Conservation (phyloP, 768 basidiomycete species). For the Amanita rimosa region DNA sequence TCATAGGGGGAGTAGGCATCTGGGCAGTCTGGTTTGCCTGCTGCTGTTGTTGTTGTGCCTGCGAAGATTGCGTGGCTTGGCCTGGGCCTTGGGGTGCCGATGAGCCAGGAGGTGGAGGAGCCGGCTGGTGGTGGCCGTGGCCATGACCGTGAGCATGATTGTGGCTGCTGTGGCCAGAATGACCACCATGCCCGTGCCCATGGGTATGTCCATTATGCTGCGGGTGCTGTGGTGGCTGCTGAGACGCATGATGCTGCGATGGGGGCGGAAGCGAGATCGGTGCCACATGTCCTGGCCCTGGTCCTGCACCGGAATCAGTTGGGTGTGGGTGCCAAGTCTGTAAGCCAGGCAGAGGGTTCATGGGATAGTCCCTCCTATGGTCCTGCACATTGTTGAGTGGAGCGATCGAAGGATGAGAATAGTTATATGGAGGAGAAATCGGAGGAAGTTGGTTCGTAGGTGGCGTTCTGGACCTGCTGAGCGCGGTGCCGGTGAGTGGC, state of each 20-base stretch:
- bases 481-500: conserved; percentile 41
- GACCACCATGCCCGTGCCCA: not conserved
- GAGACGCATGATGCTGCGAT: not conserved
- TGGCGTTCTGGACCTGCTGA: conserved; percentile 36
- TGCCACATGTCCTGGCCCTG: not conserved
- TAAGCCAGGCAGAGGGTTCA: conserved; percentile 32
- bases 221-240: not conserved
- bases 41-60: not conserved
- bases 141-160: not conserved
- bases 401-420: conserved; percentile 41
- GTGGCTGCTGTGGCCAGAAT: not conserved
- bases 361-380: conserved; percentile 6
- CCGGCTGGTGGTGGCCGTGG: not conserved
- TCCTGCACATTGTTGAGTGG: conserved; percentile 17
- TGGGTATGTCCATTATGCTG: not conserved
- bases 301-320: not conserved
- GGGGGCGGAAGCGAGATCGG: conserved; percentile 3
- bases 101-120: not conserved
- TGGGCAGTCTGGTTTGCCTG: not conserved
- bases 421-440: conserved; percentile 38
- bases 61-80: not conserved
- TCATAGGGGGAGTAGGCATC: not conserved
- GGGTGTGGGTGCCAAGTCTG: conserved; percentile 30
- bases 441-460: conserved; percentile 31
- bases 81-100: not conserved